Evolutionary conservation across 1,284 basidiomycete species (phyloP), one percentile per base, ranked within the genome.

Genomic region (Neolentinus lepideus): DNA sequence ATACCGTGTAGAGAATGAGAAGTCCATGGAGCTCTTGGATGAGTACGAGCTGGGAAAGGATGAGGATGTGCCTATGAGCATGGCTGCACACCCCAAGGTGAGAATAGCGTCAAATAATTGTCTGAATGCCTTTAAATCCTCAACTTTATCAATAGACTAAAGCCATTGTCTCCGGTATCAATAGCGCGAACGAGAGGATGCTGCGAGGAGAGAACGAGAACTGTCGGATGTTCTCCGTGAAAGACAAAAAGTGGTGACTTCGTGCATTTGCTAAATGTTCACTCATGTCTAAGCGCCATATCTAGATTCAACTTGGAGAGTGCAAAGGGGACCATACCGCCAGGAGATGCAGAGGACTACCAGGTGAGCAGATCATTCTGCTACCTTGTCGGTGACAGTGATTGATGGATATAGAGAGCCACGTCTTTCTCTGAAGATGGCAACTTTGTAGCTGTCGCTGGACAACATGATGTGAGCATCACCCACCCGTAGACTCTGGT

Each of bases 11-110:
- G 77, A 76, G 12, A 72, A 78, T 50, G 79, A 84, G 38, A 76
- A 80, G 58, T 74, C 73, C 21, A 69, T 96, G 21, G 74, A 82
- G 47, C 73, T 85, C 1, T 63, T 85, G 11, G 71, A 82, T 59
- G 91, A 96, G 68, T 75, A 85, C 50, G 82, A 90, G 62, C 77
- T 98, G 10, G 85, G 83, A 56, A 80, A 73, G 52, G 88, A 84
- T 31, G 93, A 94, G 67, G 94, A 98, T 70, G 90, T 89, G 8
- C 94, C 94, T 11, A 97, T 94, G 91, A 95, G 93, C 65, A 88
- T 97, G 77, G 86, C 86, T 12, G 79, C 84, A 9, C 75, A 90
- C 66, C 71, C 74, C 14, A 69, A 81, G 69, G 92, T 90, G 65
- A 62, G 70, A 54, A 48, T 36, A 3, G 51, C 36, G 27, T 56